Conservation (phyloP, 164 flowering plant species). For the Magnolia kwangsiensis region DNA sequence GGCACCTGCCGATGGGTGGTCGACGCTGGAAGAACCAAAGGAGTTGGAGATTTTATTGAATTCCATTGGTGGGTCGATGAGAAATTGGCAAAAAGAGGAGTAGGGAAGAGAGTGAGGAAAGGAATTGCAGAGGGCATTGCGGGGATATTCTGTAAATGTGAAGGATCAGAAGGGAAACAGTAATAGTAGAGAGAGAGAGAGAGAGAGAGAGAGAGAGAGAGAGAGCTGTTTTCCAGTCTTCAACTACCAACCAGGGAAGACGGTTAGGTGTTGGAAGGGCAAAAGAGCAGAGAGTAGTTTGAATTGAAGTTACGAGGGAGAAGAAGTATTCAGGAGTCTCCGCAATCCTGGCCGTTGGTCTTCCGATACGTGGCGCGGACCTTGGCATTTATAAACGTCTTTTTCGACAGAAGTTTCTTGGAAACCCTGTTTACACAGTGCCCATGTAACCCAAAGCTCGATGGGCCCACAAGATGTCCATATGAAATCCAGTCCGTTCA, state of each 20-base stretch:
- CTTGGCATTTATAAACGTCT: neutral
- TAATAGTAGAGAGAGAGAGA: no score
- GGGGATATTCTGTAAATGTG: neutral
- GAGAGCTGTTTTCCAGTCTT: neutral
- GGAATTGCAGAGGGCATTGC: conserved; percentile 13
- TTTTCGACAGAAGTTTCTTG: neutral
- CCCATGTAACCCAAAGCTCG: neutral
- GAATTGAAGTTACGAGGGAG: neutral
- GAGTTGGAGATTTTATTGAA: conserved; percentile 6
- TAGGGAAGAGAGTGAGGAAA: neutral
- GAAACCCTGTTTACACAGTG: neutral
- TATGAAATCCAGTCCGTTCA: no score
- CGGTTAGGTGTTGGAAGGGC: conserved; percentile 2
- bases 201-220: neutral
- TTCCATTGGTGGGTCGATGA: conserved; percentile 21
- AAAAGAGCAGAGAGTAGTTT: neutral
- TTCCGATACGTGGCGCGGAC: neutral
- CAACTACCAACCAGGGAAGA: conserved; percentile 2
- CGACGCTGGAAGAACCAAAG: conserved; percentile 3
- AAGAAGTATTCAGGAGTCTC: no score
- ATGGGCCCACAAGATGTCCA: neutral
- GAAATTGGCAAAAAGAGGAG: neutral
- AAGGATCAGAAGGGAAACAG: no score
- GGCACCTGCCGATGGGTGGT: conserved; percentile 10
- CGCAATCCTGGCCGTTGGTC: neutral